phyloP scores from a whole-genome alignment of 2,329 filamentous ascomycete species.

The Cadophora sp. region DNA sequence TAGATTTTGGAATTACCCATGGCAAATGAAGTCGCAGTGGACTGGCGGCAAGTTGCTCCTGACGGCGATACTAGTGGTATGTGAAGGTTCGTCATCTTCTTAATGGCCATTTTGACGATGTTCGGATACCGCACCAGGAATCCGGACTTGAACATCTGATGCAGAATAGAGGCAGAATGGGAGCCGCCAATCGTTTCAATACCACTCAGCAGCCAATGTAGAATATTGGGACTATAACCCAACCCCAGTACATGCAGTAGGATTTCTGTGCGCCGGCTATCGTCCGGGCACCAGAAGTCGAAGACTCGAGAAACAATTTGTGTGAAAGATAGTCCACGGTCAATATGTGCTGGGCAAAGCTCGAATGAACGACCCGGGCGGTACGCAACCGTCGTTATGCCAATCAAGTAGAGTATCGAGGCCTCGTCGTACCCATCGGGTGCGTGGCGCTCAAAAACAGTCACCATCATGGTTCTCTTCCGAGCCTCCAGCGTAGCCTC shows the following conservation, averaged over 20 bases:
- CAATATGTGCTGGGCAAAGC: no score
- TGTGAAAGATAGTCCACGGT: neutral
- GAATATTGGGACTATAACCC: neutral
- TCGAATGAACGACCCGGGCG: neutral
- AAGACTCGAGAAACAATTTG: neutral
- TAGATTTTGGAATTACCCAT: neutral
- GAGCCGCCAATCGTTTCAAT: neutral
- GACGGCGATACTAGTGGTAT: no score
- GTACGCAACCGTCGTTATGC: neutral
- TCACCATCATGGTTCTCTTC: neutral
- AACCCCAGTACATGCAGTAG: neutral
- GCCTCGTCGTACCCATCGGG: neutral
- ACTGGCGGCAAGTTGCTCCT: no score
- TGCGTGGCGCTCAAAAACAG: neutral
- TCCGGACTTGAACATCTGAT: neutral
- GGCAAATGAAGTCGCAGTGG: neutral
- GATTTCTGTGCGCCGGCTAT: neutral
- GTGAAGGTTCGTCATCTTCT: neutral
- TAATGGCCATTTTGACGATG: neutral
- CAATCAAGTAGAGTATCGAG: neutral
- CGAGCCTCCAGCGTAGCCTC: neutral
- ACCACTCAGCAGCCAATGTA: neutral
- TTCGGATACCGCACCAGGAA: neutral
- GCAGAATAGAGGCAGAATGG: no score
- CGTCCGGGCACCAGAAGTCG: neutral